phyloP scores from a whole-genome alignment of 331 rosid genomes.

The Quercus lobata region DNA sequence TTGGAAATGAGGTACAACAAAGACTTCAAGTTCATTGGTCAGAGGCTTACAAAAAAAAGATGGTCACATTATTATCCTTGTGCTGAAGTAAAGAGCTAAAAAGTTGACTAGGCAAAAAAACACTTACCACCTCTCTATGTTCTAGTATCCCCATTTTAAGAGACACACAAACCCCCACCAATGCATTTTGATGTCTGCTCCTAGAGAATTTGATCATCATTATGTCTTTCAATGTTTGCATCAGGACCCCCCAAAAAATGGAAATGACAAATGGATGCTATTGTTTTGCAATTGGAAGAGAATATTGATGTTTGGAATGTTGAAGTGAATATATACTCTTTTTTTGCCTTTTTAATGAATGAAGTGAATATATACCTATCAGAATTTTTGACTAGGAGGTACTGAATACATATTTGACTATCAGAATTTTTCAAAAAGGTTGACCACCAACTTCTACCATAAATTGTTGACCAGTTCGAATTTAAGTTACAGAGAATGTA shows the following conservation, averaged over 20 bases:
- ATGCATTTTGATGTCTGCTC: neutral
- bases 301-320: neutral
- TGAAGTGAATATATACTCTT: neutral
- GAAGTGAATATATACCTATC: too few relatives aligned
- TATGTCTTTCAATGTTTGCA: too few relatives aligned
- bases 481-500: too few relatives aligned
- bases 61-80: neutral
- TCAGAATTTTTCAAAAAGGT: neutral
- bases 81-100: neutral
- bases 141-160: conserved; percentile 1
- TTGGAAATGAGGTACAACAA: too few relatives aligned
- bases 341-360: neutral
- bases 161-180: neutral
- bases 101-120: neutral
- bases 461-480: too few relatives aligned
- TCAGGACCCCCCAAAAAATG: neutral
- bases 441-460: too few relatives aligned
- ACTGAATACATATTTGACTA: neutral
- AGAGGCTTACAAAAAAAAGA: neutral
- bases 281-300: neutral
- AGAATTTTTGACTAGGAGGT: too few relatives aligned
- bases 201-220: neutral
- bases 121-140: neutral
- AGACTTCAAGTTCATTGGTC: neutral
- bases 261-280: neutral